Percentiles rank a stretch among this genome's conserved stretches.
Conservation (phyloP, 2,329 filamentous ascomycete genomes). For the Scopulariopsis brevicaulis region DNA sequence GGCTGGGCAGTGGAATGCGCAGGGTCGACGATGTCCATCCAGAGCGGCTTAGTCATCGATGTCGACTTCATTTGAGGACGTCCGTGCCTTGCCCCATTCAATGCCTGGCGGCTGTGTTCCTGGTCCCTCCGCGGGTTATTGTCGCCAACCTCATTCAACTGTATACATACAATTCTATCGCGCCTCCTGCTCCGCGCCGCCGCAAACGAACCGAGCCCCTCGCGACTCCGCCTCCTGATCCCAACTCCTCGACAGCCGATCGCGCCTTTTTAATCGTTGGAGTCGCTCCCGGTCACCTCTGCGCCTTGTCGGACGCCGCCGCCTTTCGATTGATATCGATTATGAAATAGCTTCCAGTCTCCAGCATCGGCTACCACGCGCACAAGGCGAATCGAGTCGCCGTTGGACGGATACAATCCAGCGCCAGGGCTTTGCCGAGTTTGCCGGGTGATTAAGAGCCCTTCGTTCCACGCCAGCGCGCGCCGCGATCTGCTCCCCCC, state of each 20-base stretch:
- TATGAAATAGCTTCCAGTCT: conserved; percentile 2
- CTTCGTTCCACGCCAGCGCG: conserved; percentile 2
- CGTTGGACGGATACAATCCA: neutral
- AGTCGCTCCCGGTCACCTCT: neutral
- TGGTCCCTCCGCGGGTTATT: neutral
- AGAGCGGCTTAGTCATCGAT: neutral
- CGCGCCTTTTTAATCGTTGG: neutral
- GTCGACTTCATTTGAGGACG: neutral
- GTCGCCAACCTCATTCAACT: neutral
- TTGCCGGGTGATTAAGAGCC: neutral
- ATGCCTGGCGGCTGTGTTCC: neutral
- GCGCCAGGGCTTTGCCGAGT: neutral
- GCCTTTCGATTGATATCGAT: neutral
- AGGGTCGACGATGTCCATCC: neutral
- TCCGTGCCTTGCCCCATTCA: neutral
- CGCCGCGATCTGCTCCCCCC: neutral
- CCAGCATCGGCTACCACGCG: neutral
- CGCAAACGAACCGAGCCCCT: neutral
- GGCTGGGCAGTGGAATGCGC: neutral
- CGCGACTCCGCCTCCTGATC: neutral
- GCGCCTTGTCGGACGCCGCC: neutral
- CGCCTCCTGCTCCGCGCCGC: neutral
- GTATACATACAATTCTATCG: neutral
- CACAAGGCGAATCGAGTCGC: neutral
- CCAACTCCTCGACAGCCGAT: neutral